Evolutionary conservation across 768 basidiomycete species (phyloP), one percentile per base, ranked within the genome.

Genomic region (Phylloporus arenicola): DNA sequence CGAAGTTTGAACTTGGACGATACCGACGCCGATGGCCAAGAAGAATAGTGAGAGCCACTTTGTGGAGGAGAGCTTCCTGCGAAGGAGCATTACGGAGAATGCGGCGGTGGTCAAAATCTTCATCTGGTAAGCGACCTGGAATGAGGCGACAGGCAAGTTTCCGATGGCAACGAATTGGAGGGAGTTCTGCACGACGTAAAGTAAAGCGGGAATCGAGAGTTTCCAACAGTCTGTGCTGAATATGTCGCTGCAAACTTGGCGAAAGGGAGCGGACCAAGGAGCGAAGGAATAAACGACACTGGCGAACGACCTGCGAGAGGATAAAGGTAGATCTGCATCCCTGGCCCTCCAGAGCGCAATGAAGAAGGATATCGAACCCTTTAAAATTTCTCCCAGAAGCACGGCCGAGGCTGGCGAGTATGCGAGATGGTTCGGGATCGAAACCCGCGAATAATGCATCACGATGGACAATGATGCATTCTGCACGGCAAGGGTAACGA

Each of bases 71-170:
- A 98, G 74, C 60, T 77, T 80, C 63, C 77, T 88, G 37, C 92
- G 83, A 14, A 95, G 80, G 53, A 97, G 77, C 2, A 81, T 69
- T 48, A 95, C 92, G 39, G 89, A 91, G 68, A 94, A 94, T 45
- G 87, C 91, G 19, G 92, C 94, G 14, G 93, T 97, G 43, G 93
- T 97, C 50, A 97, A 78, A 65, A 97, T 97, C 70, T 97, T 97
- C 93, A 97, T 94, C 70, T 97, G 93, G 67, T 97, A 95, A 9
- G 89, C 90, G 55, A 97, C 92, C 67, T 98, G 95, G 73, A 97
- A 99, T 3, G 95, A 92, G 13, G 96, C 95, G 47, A 92, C 94
- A 34, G 92, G 91, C 51, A 99, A 81, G 70, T 99, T 98, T 57
- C 83, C 82, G 54, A 95, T 86, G 20, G 96, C 96, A 57, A 96